Evolutionary conservation across 768 basidiomycete species (phyloP).

Genomic region (Hypholoma sublateritium): DNA sequence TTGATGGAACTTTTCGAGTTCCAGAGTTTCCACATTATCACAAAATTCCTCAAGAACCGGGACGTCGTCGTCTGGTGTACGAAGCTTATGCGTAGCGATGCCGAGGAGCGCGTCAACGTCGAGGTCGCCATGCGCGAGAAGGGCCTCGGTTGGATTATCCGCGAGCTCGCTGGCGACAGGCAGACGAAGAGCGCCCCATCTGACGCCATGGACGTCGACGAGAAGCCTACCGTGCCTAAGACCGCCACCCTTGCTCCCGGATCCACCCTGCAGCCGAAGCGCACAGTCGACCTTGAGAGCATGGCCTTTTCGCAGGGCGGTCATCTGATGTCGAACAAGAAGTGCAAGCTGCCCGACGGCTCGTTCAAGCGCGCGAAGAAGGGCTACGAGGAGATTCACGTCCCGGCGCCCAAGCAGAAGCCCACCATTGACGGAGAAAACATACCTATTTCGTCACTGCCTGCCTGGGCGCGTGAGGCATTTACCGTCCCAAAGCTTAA

Average conservation of each 20-base stretch:
- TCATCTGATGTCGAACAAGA: constrained; percentile 98
- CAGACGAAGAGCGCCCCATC: constrained; percentile 46
- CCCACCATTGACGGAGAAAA: constrained; percentile 61
- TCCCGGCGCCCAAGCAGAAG: constrained; percentile 88
- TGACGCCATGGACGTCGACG: constrained; percentile 82
- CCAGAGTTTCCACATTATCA: constrained; percentile 86
- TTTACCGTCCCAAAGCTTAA: constrained; percentile 85
- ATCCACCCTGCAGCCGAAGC: constrained; percentile 82
- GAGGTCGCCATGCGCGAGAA: constrained; percentile 99
- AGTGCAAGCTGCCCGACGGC: constrained; percentile 95
- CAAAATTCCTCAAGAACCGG: constrained; percentile 90
- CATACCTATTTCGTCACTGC: constrained; percentile 71
- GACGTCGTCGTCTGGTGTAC: constrained; percentile 99
- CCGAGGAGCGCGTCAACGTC: constrained; percentile 86
- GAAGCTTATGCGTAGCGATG: constrained; percentile 86
- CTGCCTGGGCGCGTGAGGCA: constrained; percentile 84
- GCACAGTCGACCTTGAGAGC: constrained; percentile 83
- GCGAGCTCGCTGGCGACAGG: constrained; percentile 83
- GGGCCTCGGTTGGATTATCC: constrained; percentile 92
- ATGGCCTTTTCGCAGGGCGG: constrained; percentile 98
- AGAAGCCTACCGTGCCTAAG: constrained; percentile 63
- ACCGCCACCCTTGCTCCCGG: constrained; percentile 88
- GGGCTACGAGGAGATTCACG: constrained; percentile 97
- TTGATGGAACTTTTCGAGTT: constrained; percentile 98
- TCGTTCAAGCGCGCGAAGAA: constrained; percentile 97